Evolutionary conservation across 169 alveolate genomes (phyloP), one percentile per base, ranked within the genome.

Genomic region (Plasmodium gonderi): DNA sequence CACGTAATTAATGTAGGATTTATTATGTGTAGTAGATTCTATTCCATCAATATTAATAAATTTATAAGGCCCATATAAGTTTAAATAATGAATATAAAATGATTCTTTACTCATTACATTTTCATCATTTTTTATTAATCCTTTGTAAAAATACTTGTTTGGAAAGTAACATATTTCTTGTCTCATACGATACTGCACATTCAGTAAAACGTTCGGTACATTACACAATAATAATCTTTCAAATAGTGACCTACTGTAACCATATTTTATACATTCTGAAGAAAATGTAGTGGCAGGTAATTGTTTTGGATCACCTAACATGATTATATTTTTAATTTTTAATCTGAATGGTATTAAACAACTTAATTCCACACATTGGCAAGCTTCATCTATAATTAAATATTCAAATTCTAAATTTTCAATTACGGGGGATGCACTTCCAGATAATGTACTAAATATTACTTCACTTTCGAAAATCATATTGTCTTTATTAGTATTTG

Each of bases 271-370:
- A 31, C 98, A 97, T 51, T 85, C 96, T 65, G 96, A 78, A 3
- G 99, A 97, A 96, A 99, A 98, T 23, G 98, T 99, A 11, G 99
- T 99, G 29, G 99, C 99, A 17, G 99, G 99, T 38, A 98, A 97
- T 95, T 99, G 99, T 79, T 98, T 97, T 83, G 99, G 99, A 95
- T 99, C 99, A 1, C 99, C 99, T 8, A 99, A 99, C 94, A 99
- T 97, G 69, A 99, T 98, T 85, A 98, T 96, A 65, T 99, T 96
- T 89, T 97, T 97, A 14, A 89, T 42, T 26, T 95, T 95, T 75
- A 95, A 75, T 51, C 96, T 74, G 45, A 95, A 87, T 20, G 97
- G 96, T 51, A 95, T 95, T 29, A 95, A 92, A 72, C 92, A 83
- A 33, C 92, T 83, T 90, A 97, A 78, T 75, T 97, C 98, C 47